A percentile compares a stretch with the other conserved stretches of the same genome.
phyloP scores from a whole-genome alignment of 768 basidiomycete genomes.

The Roridomyces roridus region DNA sequence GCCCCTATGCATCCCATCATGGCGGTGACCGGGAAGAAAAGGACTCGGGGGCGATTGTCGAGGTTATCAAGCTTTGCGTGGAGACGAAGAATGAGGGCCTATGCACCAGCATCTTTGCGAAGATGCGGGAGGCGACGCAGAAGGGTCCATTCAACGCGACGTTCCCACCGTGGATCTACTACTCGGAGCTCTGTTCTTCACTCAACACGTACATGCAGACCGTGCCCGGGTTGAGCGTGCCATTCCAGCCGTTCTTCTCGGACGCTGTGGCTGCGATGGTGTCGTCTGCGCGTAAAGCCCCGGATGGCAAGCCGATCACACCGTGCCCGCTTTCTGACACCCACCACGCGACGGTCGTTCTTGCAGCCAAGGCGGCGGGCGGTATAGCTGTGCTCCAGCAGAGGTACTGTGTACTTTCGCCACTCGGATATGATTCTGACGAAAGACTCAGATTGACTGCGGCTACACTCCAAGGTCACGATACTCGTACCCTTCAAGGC shows the following conservation, averaged over 20 bases:
- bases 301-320: slow-evolving; percentile 2
- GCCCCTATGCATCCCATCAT: not conserved
- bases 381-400: slow-evolving; percentile 12
- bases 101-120: slow-evolving; percentile 7
- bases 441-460: slow-evolving; percentile 8
- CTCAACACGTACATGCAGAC: not conserved
- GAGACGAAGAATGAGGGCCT: not conserved
- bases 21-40: no score
- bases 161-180: slow-evolving; percentile 21
- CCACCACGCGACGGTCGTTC: not conserved
- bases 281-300: not conserved
- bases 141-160: not conserved
- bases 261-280: slow-evolving; percentile 13
- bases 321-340: slow-evolving; percentile 10
- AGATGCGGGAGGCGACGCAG: slow-evolving; percentile 12
- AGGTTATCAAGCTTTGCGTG: slow-evolving; percentile 19
- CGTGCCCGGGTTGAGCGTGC: not conserved
- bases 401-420: not conserved
- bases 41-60: not conserved
- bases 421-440: not conserved
- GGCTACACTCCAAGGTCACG: slow-evolving; percentile 9
- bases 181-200: slow-evolving; percentile 6
- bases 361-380: slow-evolving; percentile 11
- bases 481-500: not conserved
- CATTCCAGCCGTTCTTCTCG: slow-evolving; percentile 17